Evolutionary conservation across 2,329 filamentous ascomycete genomes (phyloP).

Genomic region (Fragosphaeria purpurea): DNA sequence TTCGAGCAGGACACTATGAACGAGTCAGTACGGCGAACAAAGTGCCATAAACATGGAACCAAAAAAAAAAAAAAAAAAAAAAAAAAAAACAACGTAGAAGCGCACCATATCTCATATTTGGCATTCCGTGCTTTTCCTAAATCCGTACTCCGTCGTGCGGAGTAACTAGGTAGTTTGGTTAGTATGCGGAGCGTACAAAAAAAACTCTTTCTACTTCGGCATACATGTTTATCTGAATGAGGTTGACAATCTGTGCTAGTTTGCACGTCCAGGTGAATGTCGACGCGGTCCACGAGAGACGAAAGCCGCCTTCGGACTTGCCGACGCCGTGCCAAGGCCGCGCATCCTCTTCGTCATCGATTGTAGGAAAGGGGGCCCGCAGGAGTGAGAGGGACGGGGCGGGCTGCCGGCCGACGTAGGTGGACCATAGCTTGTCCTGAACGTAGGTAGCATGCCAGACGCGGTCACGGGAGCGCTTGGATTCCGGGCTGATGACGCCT

Average conservation of each 20-base stretch:
- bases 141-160: background rate
- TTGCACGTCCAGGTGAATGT: background rate
- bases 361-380: background rate
- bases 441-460: background rate
- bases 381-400: background rate
- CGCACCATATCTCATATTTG: background rate
- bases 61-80: background rate
- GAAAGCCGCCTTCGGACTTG: background rate
- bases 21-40: background rate
- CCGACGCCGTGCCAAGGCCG: background rate
- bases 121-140: background rate
- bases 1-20: background rate
- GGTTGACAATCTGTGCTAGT: background rate
- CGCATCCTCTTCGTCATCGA: background rate
- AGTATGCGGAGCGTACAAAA: background rate
- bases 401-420: background rate
- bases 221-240: background rate
- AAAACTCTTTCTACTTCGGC: background rate
- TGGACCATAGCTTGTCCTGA: background rate
- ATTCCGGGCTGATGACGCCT: background rate
- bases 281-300: background rate
- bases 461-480: background rate
- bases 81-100: background rate
- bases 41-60: too few relatives aligned
- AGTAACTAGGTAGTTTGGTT: background rate